A percentile compares a stretch with the other conserved stretches of the same genome.
phyloP scores from a whole-genome alignment of 1,139 yeast species.

The Hansenula anomala region DNA sequence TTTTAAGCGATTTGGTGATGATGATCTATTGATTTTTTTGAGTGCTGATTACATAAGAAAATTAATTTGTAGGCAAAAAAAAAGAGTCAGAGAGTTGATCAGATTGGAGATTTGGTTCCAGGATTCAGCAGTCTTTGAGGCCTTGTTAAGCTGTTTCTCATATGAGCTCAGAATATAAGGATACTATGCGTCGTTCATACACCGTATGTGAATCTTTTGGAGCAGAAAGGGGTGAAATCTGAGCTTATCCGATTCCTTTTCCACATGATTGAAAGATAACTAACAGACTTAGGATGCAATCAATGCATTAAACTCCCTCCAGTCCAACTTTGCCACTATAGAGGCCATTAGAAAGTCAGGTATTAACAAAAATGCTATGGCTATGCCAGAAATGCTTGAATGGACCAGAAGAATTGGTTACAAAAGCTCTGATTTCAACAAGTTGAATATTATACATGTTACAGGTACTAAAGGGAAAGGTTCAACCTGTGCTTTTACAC shows the following conservation, averaged over 20 bases:
- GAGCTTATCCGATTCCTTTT: too few relatives aligned
- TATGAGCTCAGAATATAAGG: neutral
- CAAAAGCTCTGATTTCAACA: slow-evolving; percentile 61
- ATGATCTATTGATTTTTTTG: neutral
- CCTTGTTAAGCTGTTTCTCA: neutral
- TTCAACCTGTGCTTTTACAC: slow-evolving; percentile 92
- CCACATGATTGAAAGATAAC: too few relatives aligned
- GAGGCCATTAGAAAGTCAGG: slow-evolving; percentile 79
- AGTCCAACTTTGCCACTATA: slow-evolving; percentile 85
- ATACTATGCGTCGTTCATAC: slow-evolving; percentile 1
- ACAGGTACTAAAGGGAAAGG: slow-evolving; percentile 99
- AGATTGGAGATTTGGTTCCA: too few relatives aligned
- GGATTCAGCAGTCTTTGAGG: too few relatives aligned
- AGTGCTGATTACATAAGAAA: too few relatives aligned
- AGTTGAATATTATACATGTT: slow-evolving; percentile 77
- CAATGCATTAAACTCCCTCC: slow-evolving; percentile 76
- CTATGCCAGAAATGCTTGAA: slow-evolving; percentile 85
- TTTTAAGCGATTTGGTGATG: neutral
- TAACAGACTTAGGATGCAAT: slow-evolving; percentile 55
- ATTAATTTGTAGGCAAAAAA: too few relatives aligned
- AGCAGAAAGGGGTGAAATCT: neutral
- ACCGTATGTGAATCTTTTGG: neutral
- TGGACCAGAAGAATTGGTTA: slow-evolving; percentile 90
- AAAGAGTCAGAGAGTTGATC: too few relatives aligned
- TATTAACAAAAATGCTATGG: slow-evolving; percentile 59